Conservation (phyloP, 2,329 filamentous ascomycete genomes). For the Juglanconis juglandina region DNA sequence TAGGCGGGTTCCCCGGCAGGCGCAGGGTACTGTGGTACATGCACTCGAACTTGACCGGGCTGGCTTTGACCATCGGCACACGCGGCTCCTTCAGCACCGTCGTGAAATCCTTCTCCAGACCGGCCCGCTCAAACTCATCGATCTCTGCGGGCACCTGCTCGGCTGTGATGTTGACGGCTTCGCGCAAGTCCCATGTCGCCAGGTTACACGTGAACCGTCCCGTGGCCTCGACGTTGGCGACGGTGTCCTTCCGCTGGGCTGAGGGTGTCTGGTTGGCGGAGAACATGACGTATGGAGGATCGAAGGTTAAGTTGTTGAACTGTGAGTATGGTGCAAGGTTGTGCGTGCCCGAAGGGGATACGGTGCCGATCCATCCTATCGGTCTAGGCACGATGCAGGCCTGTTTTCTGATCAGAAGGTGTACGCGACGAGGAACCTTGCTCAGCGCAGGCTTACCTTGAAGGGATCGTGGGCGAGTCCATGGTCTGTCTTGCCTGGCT, state of each 20-base stretch:
- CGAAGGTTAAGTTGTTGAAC: conserved; percentile 62
- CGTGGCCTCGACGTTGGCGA: conserved; percentile 52
- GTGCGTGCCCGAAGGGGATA: conserved; percentile 41
- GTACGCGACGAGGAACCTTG: no score
- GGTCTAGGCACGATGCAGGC: conserved; percentile 58
- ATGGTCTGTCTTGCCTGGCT: conserved; percentile 16
- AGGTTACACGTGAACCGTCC: conserved; percentile 59
- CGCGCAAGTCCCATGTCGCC: conserved; percentile 52
- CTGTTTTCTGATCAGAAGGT: conserved; percentile 24
- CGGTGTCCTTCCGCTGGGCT: conserved; percentile 51
- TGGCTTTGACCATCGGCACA: conserved; percentile 50
- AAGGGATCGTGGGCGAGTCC: conserved; percentile 13
- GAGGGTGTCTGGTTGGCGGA: conserved; percentile 51
- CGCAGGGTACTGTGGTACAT: conserved; percentile 52
- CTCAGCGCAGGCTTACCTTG: conserved; percentile 2
- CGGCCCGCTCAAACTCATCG: conserved; percentile 52
- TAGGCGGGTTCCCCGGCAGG: conserved; percentile 53
- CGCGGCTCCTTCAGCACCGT: conserved; percentile 27
- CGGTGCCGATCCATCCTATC: conserved; percentile 61
- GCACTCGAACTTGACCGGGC: conserved; percentile 59
- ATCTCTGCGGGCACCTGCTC: conserved; percentile 45
- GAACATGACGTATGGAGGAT: conserved; percentile 63
- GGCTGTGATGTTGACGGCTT: conserved; percentile 53
- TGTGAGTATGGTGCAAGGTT: conserved; percentile 61
- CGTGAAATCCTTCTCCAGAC: conserved; percentile 44